phyloP scores from a whole-genome alignment of 2,329 filamentous ascomycete genomes.

The Davidsoniella virescens region DNA sequence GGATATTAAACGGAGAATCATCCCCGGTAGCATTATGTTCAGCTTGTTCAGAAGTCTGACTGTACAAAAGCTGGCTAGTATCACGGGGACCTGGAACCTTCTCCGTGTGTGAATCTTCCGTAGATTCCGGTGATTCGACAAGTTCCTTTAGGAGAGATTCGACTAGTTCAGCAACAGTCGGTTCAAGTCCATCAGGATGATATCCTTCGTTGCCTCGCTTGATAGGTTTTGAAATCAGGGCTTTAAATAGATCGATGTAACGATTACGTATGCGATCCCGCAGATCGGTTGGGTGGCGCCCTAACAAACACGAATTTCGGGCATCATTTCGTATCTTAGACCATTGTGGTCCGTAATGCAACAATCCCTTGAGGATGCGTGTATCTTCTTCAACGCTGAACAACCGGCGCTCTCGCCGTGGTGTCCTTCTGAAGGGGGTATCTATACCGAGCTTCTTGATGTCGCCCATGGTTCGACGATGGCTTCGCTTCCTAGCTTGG shows the following conservation, averaged over 20 bases:
- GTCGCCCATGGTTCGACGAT: constrained; percentile 39
- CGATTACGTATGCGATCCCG: constrained; percentile 49
- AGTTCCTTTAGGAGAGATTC: constrained; percentile 28
- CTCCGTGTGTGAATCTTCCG: background rate
- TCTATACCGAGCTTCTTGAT: constrained; percentile 42
- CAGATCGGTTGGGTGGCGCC: constrained; percentile 44
- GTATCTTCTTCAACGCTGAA: constrained; percentile 48
- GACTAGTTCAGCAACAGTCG: constrained; percentile 33
- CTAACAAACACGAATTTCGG: constrained; percentile 36
- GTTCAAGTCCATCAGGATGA: constrained; percentile 31
- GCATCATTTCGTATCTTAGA: constrained; percentile 47
- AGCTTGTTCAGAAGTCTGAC: too few relatives aligned
- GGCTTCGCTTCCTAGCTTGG: constrained; percentile 34
- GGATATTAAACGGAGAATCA: background rate
- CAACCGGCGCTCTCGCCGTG: constrained; percentile 40
- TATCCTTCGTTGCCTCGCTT: constrained; percentile 16
- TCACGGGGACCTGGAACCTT: too few relatives aligned
- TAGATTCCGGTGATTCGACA: constrained; percentile 11
- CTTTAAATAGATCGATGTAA: constrained; percentile 33
- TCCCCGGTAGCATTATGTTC: too few relatives aligned
- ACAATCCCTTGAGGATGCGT: constrained; percentile 43
- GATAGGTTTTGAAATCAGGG: constrained; percentile 1
- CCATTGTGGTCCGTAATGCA: constrained; percentile 46
- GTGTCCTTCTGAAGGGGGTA: constrained; percentile 45
- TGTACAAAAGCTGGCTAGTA: too few relatives aligned